A percentile compares a stretch with the other conserved stretches of the same genome.
Evolutionary conservation across 2,329 filamentous ascomycete genomes (phyloP).

Genomic region (Akanthomyces muscarius): DNA sequence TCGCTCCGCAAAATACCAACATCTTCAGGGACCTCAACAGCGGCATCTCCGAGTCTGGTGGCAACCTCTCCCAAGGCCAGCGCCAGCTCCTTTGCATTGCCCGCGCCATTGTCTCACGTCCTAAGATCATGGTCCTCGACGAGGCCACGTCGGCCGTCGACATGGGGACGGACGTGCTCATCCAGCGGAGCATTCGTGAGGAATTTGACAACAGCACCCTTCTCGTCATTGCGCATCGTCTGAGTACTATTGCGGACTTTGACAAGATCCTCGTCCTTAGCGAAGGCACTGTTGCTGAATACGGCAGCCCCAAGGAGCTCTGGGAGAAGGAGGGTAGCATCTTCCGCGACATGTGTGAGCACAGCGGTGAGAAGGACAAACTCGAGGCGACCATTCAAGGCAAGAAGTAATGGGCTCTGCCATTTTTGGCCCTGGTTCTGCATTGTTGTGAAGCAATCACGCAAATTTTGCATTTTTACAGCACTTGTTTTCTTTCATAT

Average conservation of each 20-base stretch:
- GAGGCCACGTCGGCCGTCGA: slow-evolving; percentile 77
- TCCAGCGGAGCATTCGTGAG: slow-evolving; percentile 68
- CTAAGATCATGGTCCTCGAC: slow-evolving; percentile 75
- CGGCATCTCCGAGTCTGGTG: slow-evolving; percentile 65
- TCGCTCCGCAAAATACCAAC: slow-evolving; percentile 53
- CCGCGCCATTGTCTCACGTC: slow-evolving; percentile 65
- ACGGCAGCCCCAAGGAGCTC: slow-evolving; percentile 59
- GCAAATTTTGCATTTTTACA: slow-evolving; percentile 1
- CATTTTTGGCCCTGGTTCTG: not conserved
- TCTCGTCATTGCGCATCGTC: slow-evolving; percentile 69
- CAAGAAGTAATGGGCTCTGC: slow-evolving; percentile 6
- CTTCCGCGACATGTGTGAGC: slow-evolving; percentile 61
- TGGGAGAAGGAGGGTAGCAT: slow-evolving; percentile 50
- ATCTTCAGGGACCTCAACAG: slow-evolving; percentile 60
- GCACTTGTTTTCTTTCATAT: not conserved
- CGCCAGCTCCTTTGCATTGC: slow-evolving; percentile 72
- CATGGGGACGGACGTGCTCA: slow-evolving; percentile 69
- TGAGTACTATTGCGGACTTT: slow-evolving; percentile 74
- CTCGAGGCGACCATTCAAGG: slow-evolving; percentile 44
- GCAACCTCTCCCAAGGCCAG: slow-evolving; percentile 73
- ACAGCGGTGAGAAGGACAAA: slow-evolving; percentile 56
- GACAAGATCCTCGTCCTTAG: slow-evolving; percentile 69
- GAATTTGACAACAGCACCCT: slow-evolving; percentile 67
- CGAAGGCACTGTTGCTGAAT: slow-evolving; percentile 65
- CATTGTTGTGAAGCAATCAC: not conserved